Evolutionary conservation across 495 filamentous ascomycete species (phyloP).

Genomic region (Monascus purpureus): DNA sequence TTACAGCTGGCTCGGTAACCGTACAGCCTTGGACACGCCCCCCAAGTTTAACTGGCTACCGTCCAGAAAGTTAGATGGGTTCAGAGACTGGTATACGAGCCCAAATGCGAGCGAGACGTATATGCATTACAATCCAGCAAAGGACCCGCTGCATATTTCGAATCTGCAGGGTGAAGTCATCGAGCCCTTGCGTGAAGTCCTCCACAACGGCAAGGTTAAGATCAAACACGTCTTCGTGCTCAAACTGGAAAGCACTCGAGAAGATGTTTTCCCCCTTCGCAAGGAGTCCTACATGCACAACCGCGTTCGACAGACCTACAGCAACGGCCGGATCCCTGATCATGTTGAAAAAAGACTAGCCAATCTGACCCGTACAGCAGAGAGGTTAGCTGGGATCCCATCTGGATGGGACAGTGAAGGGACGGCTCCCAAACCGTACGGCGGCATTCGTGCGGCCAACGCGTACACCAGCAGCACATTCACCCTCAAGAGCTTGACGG

Average conservation of each 20-base stretch:
- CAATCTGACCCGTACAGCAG: constrained; percentile 20
- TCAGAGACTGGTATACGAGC: constrained; percentile 12
- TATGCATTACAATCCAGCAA: constrained; percentile 20
- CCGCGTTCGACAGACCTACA: constrained; percentile 18
- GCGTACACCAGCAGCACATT: constrained; percentile 23
- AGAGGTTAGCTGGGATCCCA: constrained; percentile 16
- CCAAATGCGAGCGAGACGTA: neutral
- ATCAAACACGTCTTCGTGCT: constrained; percentile 29
- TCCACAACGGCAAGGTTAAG: constrained; percentile 12
- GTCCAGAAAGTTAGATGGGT: constrained; percentile 10
- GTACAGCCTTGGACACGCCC: constrained; percentile 9
- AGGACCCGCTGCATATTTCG: constrained; percentile 25
- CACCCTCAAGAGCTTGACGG: constrained; percentile 27
- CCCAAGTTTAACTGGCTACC: constrained; percentile 13
- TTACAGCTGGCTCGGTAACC: constrained; percentile 5
- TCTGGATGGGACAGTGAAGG: constrained; percentile 7
- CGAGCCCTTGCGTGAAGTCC: constrained; percentile 12
- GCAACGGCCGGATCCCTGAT: constrained; percentile 11
- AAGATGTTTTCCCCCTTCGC: constrained; percentile 28
- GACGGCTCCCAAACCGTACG: constrained; percentile 10
- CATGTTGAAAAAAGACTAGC: constrained; percentile 14
- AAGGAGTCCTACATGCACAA: constrained; percentile 17
- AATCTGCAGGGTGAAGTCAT: constrained; percentile 22
- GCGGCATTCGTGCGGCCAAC: constrained; percentile 22
- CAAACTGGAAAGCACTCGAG: constrained; percentile 28